Conservation (phyloP, 768 basidiomycete genomes). For the Psilocybe azurescens region DNA sequence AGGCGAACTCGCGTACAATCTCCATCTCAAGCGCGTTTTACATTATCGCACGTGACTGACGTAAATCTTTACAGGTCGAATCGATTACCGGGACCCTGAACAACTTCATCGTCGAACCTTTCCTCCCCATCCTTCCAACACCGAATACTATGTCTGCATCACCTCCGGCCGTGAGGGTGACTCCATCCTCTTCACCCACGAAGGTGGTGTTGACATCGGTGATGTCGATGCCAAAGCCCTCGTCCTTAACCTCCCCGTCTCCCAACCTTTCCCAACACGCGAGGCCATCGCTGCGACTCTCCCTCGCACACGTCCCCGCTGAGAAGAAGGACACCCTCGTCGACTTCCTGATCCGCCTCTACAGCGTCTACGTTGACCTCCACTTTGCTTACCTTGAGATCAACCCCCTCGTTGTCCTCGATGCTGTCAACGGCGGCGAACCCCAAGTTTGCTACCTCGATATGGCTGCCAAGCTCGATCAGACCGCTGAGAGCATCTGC, state of each 20-base stretch:
- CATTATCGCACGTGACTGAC: conserved; percentile 28
- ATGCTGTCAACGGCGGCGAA: conserved; percentile 68
- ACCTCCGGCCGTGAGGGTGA: conserved; percentile 95
- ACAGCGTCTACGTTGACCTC: conserved; percentile 97
- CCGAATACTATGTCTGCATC: conserved; percentile 98
- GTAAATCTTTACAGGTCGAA: conserved; percentile 68
- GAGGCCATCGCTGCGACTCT: conserved; percentile 76
- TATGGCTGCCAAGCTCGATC: conserved; percentile 99
- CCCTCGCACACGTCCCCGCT: conserved; percentile 78
- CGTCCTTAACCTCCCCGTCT: conserved; percentile 83
- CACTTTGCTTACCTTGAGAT: conserved; percentile 99
- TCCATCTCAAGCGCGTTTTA: conserved; percentile 21
- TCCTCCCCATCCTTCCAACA: conserved; percentile 91
- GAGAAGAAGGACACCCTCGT: conserved; percentile 90
- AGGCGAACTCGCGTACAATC: neutral
- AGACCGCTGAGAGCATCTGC: conserved; percentile 97
- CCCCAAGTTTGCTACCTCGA: conserved; percentile 94
- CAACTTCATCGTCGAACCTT: conserved; percentile 99
- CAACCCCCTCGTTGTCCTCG: conserved; percentile 96
- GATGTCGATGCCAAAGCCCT: conserved; percentile 98
- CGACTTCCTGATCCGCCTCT: conserved; percentile 94
- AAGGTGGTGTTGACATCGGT: conserved; percentile 98
- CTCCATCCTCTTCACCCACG: conserved; percentile 97
- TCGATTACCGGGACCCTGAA: conserved; percentile 92
- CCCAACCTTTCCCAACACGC: conserved; percentile 79